phyloP scores from a whole-genome alignment of 1,139 yeast species.

The Saccharomyces pastorianus region DNA sequence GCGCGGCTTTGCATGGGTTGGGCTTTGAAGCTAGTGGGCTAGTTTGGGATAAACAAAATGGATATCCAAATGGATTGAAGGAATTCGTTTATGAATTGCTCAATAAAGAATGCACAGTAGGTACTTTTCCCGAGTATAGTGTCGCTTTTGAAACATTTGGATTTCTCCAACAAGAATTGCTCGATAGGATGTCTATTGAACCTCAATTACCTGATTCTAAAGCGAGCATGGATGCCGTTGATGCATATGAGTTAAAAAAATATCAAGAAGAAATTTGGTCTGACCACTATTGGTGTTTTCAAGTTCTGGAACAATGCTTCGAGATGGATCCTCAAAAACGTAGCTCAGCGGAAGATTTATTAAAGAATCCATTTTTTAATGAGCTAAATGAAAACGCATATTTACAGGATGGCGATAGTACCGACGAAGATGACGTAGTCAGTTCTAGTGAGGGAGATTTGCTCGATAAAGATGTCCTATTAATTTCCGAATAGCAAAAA shows the following conservation, averaged over 20 bases:
- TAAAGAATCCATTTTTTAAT: conserved; percentile 29
- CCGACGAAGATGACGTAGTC: conserved; percentile 16
- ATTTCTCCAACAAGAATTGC: conserved; percentile 24
- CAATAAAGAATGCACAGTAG: conserved; percentile 29
- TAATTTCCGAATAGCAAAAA: conserved; percentile 14
- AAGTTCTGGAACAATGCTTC: conserved; percentile 30
- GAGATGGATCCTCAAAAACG: conserved; percentile 31
- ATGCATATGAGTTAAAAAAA: conserved; percentile 19
- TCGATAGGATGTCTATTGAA: conserved; percentile 21
- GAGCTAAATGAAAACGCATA: conserved; percentile 21
- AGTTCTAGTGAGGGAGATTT: conserved; percentile 10
- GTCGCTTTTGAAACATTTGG: conserved; percentile 34
- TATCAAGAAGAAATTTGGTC: conserved; percentile 31
- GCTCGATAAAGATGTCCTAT: conserved; percentile 19
- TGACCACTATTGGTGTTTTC: conserved; percentile 33
- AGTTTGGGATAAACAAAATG: conserved; percentile 26
- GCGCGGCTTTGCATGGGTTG: conserved; percentile 82
- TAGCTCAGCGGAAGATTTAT: conserved; percentile 29
- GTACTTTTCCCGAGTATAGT: conserved; percentile 35
- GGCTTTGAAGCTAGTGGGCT: conserved; percentile 60
- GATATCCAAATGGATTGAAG: conserved; percentile 25
- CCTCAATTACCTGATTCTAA: conserved; percentile 13
- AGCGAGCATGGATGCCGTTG: conserved; percentile 12
- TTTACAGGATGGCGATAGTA: conserved; percentile 15
- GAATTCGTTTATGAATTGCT: conserved; percentile 28